Percentiles rank a stretch among this genome's conserved stretches.
Conservation (phyloP, 1,284 basidiomycete genomes). For the Cryptococcus sp. region DNA sequence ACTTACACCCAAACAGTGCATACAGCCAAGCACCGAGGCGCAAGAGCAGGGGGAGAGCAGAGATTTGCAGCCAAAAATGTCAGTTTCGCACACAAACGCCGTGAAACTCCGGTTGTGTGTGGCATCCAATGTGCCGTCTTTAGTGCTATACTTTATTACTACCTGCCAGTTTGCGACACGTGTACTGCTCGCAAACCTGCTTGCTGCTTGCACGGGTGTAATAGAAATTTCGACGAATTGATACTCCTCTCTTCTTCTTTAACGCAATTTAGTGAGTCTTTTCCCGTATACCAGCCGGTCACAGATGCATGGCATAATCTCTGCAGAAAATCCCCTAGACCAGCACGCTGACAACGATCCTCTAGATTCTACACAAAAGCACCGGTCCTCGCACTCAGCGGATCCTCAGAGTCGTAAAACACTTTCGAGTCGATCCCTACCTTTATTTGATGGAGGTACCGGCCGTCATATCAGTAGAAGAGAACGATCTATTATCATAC, state of each 20-base stretch:
- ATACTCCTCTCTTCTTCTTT: background rate
- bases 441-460: slow-evolving; percentile 14
- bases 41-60: background rate
- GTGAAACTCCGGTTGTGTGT: slow-evolving; percentile 6
- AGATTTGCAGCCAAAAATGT: slow-evolving; percentile 4
- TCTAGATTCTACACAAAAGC: slow-evolving; percentile 41
- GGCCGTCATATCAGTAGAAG: slow-evolving; percentile 45
- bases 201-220: no score
- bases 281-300: background rate
- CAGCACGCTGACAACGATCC: background rate
- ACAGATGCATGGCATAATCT: background rate
- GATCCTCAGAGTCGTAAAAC: slow-evolving; percentile 17
- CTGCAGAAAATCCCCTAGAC: background rate
- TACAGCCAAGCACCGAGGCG: slow-evolving; percentile 1
- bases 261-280: background rate
- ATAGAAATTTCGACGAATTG: no score
- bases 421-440: slow-evolving; percentile 15
- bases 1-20: background rate
- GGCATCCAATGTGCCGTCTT: background rate
- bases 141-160: background rate
- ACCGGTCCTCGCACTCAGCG: slow-evolving; percentile 24
- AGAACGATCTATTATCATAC: slow-evolving; percentile 33
- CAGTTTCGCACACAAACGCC: slow-evolving; percentile 21
- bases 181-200: background rate
- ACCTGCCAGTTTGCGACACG: background rate